Conservation (phyloP, 768 basidiomycete genomes). For the Naganishia vishniacii region DNA sequence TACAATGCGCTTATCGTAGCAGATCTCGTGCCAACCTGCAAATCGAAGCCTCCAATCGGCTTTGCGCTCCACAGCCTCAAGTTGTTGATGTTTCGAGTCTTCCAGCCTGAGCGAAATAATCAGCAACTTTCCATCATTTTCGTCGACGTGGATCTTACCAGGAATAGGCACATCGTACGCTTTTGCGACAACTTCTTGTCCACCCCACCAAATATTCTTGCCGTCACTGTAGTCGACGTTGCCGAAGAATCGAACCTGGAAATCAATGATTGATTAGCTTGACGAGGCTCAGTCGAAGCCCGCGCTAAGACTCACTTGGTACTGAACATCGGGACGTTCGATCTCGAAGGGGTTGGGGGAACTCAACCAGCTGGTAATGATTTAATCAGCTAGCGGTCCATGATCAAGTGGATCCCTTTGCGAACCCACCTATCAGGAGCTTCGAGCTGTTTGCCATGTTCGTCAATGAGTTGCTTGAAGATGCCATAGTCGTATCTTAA, state of each 20-base stretch:
- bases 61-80: constrained; percentile 58
- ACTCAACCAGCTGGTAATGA: background rate
- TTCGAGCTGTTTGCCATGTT: constrained; percentile 50
- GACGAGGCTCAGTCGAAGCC: background rate
- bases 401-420: background rate
- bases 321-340: constrained; percentile 60
- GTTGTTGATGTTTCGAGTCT: constrained; percentile 63
- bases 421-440: constrained; percentile 52
- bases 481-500: constrained; percentile 82
- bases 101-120: constrained; percentile 15
- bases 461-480: constrained; percentile 81
- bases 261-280: background rate
- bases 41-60: constrained; percentile 53
- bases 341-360: constrained; percentile 47
- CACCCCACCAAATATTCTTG: constrained; percentile 59
- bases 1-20: too few species aligned
- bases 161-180: constrained; percentile 96
- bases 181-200: constrained; percentile 86
- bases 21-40: too few species aligned
- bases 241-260: constrained; percentile 75
- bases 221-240: constrained; percentile 60
- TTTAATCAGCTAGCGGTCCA: too few species aligned
- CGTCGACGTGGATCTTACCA: constrained; percentile 52
- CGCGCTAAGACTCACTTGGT: background rate
- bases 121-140: background rate